phyloP scores from a whole-genome alignment of 2,329 filamentous ascomycete genomes.

The Beauveria brongniartii region DNA sequence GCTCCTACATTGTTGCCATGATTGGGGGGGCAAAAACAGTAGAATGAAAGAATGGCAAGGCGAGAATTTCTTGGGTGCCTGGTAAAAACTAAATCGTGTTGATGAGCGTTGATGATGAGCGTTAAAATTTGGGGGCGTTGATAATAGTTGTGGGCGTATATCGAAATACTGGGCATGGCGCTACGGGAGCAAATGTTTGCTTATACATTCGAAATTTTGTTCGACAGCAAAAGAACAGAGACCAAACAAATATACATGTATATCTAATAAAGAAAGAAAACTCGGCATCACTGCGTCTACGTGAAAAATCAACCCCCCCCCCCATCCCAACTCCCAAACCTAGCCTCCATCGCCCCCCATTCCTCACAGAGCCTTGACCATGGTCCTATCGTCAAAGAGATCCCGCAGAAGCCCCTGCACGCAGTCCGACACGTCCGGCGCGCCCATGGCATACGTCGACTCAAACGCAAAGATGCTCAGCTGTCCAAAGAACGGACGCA shows the following conservation, averaged over 20 bases:
- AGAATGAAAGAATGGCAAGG: neutral
- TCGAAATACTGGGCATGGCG: neutral
- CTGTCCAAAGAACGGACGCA: constrained; percentile 84
- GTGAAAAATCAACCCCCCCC: neutral
- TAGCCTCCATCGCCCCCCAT: neutral
- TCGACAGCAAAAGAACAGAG: neutral
- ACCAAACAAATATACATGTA: neutral
- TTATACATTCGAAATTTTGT: neutral
- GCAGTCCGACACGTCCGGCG: constrained; percentile 58
- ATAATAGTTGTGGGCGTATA: constrained; percentile 2
- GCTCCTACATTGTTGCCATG: neutral
- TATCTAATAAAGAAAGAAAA: neutral
- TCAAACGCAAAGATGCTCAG: constrained; percentile 93
- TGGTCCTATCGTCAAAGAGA: constrained; percentile 69
- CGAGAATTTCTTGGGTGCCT: too few species aligned
- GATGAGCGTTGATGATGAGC: too few species aligned
- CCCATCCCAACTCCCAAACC: neutral
- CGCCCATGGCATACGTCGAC: constrained; percentile 78
- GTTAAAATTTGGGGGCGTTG: too few species aligned
- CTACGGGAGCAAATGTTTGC: neutral
- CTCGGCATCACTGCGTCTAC: neutral
- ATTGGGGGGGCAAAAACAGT: neutral
- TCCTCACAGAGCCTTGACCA: constrained; percentile 49
- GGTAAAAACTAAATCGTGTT: too few species aligned
- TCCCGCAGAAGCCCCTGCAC: constrained; percentile 59